Evolutionary conservation across 1,284 basidiomycete species (phyloP).

Genomic region (Microstroma glucosiphilum): DNA sequence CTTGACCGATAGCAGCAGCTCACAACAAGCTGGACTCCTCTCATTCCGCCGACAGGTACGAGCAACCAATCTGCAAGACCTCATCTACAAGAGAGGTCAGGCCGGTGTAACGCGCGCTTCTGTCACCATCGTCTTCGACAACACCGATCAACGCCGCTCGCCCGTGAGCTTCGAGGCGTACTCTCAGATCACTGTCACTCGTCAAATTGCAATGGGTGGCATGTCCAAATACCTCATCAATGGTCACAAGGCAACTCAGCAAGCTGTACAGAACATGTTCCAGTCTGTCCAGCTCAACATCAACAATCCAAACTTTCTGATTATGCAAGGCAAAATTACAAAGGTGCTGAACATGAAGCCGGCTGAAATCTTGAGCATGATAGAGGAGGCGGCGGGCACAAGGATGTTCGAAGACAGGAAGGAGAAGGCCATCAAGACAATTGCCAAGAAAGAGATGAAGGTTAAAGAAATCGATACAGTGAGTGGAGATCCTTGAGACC

Average conservation of each 20-base stretch:
- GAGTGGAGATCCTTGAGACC: conserved; percentile 56
- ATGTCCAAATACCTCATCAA: conserved; percentile 95
- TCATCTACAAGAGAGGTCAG: conserved; percentile 96
- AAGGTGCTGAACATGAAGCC: conserved; percentile 97
- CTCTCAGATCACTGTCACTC: conserved; percentile 89
- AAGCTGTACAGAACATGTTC: conserved; percentile 83
- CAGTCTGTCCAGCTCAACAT: conserved; percentile 98
- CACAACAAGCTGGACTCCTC: background rate
- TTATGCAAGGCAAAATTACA: conserved; percentile 80
- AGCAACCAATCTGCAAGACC: conserved; percentile 89
- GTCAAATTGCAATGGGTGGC: conserved; percentile 93
- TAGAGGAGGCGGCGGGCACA: conserved; percentile 96
- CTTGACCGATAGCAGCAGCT: background rate
- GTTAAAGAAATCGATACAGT: conserved; percentile 69
- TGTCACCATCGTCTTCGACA: conserved; percentile 98
- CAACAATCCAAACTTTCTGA: conserved; percentile 99
- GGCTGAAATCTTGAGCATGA: conserved; percentile 94
- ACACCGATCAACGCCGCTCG: conserved; percentile 80
- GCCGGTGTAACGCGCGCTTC: conserved; percentile 95
- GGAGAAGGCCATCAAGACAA: conserved; percentile 93
- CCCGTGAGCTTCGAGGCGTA: conserved; percentile 77
- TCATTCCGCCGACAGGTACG: conserved; percentile 57
- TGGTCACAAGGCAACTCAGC: conserved; percentile 87
- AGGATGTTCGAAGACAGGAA: conserved; percentile 99
- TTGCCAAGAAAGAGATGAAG: conserved; percentile 95